phyloP scores from a whole-genome alignment of 345 rosid species.

The Firmiana major region DNA sequence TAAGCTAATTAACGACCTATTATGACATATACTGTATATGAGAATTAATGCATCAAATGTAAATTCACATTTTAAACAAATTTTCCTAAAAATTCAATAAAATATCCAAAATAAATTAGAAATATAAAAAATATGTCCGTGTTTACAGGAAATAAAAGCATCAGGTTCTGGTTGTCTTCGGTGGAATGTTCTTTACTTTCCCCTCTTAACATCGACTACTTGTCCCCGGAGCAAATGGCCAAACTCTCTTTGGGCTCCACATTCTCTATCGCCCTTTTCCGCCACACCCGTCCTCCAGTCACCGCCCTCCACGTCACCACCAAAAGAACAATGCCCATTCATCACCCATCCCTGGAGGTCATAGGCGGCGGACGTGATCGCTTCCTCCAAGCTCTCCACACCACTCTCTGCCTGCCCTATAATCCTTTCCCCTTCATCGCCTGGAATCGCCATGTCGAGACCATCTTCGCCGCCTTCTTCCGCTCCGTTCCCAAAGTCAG shows the following conservation, averaged over 20 bases:
- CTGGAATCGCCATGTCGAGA: slow-evolving; percentile 58
- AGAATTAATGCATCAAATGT: too few species aligned
- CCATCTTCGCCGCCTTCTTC: slow-evolving; percentile 56
- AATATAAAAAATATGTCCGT: too few species aligned
- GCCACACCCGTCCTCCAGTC: slow-evolving; percentile 15
- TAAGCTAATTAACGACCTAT: too few species aligned
- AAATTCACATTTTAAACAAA: too few species aligned
- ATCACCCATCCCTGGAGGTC: slow-evolving; percentile 51
- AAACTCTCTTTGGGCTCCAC: slow-evolving; percentile 8
- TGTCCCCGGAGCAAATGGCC: slow-evolving; percentile 1
- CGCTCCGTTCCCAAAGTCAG: slow-evolving; percentile 40
- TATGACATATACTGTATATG: too few species aligned
- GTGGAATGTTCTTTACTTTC: neutral
- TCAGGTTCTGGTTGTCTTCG: neutral
- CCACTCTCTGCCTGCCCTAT: slow-evolving; percentile 41
- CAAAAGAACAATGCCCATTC: slow-evolving; percentile 24
- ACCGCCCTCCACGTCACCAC: slow-evolving; percentile 19
- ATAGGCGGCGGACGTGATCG: slow-evolving; percentile 45
- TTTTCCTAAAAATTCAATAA: too few species aligned
- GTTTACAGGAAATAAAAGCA: too few species aligned
- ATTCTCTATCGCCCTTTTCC: slow-evolving; percentile 3
- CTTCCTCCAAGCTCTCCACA: slow-evolving; percentile 38
- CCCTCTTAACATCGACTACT: neutral
- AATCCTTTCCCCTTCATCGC: slow-evolving; percentile 38
- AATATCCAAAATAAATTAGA: too few species aligned